phyloP scores from a whole-genome alignment of 768 basidiomycete species.

The Auricularia sp. region DNA sequence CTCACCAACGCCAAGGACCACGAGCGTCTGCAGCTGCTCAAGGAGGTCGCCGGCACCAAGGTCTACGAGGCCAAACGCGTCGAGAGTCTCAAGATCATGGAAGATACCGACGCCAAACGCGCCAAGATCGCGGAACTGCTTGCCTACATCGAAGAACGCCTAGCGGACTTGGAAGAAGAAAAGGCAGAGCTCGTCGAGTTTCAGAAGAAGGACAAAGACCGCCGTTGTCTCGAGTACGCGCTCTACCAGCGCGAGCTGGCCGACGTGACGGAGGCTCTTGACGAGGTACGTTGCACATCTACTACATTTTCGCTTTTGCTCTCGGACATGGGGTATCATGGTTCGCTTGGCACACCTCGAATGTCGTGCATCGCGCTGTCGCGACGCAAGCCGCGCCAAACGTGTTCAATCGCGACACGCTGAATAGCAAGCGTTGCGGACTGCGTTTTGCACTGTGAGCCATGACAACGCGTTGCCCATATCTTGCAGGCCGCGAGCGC shows the following conservation, averaged over 20 bases:
- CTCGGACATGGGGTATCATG: too few relatives aligned
- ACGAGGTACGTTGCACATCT: constrained; percentile 41
- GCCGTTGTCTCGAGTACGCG: constrained; percentile 90
- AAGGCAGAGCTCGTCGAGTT: constrained; percentile 97
- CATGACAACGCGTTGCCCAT: too few relatives aligned
- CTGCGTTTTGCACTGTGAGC: too few relatives aligned
- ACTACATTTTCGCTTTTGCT: too few relatives aligned
- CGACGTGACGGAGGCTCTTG: constrained; percentile 77
- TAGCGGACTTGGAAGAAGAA: constrained; percentile 91
- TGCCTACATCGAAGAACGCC: constrained; percentile 80
- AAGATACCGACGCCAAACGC: constrained; percentile 89
- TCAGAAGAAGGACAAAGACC: constrained; percentile 89
- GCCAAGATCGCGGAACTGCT: constrained; percentile 84
- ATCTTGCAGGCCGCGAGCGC: too few relatives aligned
- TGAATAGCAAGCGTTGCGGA: too few relatives aligned
- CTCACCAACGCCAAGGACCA: constrained; percentile 95
- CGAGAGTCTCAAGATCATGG: constrained; percentile 93
- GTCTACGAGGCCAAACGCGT: constrained; percentile 91
- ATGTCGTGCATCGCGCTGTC: too few relatives aligned
- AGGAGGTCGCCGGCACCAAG: constrained; percentile 96
- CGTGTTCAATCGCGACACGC: too few relatives aligned
- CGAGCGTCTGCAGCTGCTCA: constrained; percentile 86
- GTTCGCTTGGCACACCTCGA: too few relatives aligned
- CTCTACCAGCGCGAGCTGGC: constrained; percentile 84
- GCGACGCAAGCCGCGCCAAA: too few relatives aligned